Evolutionary conservation across 1,284 basidiomycete species (phyloP).

Genomic region (Leucoagaricus sp.): DNA sequence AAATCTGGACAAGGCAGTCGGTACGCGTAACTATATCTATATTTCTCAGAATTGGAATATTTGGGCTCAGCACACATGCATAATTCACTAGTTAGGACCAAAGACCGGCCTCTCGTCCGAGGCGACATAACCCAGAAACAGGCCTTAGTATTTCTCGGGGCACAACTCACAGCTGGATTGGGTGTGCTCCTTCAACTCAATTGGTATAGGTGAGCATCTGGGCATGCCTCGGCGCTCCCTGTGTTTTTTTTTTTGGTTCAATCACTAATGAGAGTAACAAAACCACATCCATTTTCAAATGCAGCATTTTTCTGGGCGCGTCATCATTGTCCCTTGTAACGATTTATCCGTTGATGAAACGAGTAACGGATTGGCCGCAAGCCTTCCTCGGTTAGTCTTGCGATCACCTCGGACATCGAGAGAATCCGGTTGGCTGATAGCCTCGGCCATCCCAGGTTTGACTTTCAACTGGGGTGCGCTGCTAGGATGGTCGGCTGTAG

Average conservation of each 20-base stretch:
- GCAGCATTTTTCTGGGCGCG: constrained; percentile 88
- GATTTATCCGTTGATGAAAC: constrained; percentile 97
- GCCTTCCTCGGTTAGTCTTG: constrained; percentile 74
- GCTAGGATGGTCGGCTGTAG: constrained; percentile 95
- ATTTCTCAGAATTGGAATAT: neutral
- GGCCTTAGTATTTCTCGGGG: constrained; percentile 82
- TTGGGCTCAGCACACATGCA: neutral
- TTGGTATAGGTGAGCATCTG: constrained; percentile 80
- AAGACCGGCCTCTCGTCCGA: constrained; percentile 66
- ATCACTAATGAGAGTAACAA: neutral
- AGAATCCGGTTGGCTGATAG: neutral
- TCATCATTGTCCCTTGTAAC: constrained; percentile 87
- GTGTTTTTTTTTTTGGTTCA: neutral
- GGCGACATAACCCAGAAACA: constrained; percentile 80
- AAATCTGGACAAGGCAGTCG: constrained; percentile 89
- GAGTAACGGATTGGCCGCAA: constrained; percentile 97
- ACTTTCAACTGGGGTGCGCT: constrained; percentile 98
- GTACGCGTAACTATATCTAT: constrained; percentile 49
- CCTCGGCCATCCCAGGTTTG: constrained; percentile 56
- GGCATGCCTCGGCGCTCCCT: too few species aligned
- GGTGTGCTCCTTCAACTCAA: constrained; percentile 91
- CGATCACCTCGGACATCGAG: constrained; percentile 21
- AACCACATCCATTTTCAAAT: neutral
- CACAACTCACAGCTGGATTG: constrained; percentile 86
- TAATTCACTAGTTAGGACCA: constrained; percentile 43